Base-by-base conservation (phyloP, 169 alveolate species). In the Cryptosporidium bovis region DNA sequence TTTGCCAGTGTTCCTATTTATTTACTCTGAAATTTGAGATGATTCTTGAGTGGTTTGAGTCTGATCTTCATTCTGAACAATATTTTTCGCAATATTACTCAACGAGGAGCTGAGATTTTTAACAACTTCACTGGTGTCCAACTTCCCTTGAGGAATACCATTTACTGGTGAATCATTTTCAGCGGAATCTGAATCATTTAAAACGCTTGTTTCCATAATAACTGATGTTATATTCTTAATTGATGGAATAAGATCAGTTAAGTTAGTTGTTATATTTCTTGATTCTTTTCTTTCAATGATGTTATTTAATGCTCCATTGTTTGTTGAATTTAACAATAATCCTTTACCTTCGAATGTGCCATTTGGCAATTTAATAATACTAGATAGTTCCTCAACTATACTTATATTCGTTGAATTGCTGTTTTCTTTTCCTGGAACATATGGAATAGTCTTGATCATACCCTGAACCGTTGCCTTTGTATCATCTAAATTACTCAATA, bases 401-500 rank as follows among this genome's bases (percentile, higher is more conserved):
- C 34, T 31, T 20, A 20, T 33, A 12, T 53, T 53, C 48, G 48
- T 40, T 40, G 48, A 40, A 40, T 40, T 40, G 27, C 64, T 67
- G 7, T 58, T 27, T 29, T 46, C 53, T 56, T 48, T 56, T 77
- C 77, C 71, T 44, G 87, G 69, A 16, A 71, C n/a, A 36, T 77
- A 60, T 58, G 87, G 71, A 48, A 77, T 62, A 24, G 87, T 77
- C 65, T 77, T 62, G 12, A 77, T 71, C 71, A 77, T 60, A 36
- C 87, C 87, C 24, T 77, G 77, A 24, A 77, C 55, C n/a, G 87
- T 77, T 34, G 87, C 55, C 34, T 56, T 60, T 34, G 87, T 66
- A 77, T 77, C 87, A 60, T 77, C 77, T 40, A 77, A 60, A 48
- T 60, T 77, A 46, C 55, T 60, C 48, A 77, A 62, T 60, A 58